Evolutionary conservation across 192 early-diverging fungal species (phyloP), one percentile per base, ranked within the genome.

Genomic region (Coemansia aciculifera): DNA sequence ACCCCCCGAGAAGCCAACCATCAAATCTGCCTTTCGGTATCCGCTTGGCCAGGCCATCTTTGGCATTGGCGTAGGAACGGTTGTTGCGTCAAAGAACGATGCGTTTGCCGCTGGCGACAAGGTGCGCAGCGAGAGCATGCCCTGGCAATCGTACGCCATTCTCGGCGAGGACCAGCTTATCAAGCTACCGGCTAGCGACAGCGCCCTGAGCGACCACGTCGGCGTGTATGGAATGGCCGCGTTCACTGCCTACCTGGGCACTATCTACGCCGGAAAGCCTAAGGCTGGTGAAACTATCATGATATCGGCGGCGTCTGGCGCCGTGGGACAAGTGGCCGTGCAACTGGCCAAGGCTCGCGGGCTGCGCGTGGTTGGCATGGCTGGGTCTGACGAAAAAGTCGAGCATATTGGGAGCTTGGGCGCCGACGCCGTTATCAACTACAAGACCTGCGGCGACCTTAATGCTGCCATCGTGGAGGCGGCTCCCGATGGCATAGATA

Each of bases 391-490:
- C 68, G 92, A 93, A 2, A 98, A 98, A 72, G 89, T 91, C 21
- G 83, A 73, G 17, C 88, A 85, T 67, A 83, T 95, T 19, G 84
- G 85, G 62, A 84, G 85, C 39, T 69, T 90, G 48, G 90, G 90
- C 7, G 91, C 91, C 43, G 93, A 97, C 75, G 91, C 81, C 3
- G 95, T 85, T 12, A 92, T 97, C 85, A 97, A 97, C 85, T 97
- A 97, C 90, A 97, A 95, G 77, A 94, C 87, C 3, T 84, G 78
- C 7, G 84, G 79, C n/a, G 64, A 71, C 40, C 57, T 74, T 21
- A 62, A 71, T 1, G 73, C 67, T 0, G 86, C 84, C 19, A 87
- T 97, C 21, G 79, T 63, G 37, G 71, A 87, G 72, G 71, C 80
- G 2, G 88, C 87, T 37, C 94, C 94, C 29, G 74, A 91, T 10